Base-by-base conservation (phyloP, 78 protist genomes). In the Chrysochromulina tobinii region DNA sequence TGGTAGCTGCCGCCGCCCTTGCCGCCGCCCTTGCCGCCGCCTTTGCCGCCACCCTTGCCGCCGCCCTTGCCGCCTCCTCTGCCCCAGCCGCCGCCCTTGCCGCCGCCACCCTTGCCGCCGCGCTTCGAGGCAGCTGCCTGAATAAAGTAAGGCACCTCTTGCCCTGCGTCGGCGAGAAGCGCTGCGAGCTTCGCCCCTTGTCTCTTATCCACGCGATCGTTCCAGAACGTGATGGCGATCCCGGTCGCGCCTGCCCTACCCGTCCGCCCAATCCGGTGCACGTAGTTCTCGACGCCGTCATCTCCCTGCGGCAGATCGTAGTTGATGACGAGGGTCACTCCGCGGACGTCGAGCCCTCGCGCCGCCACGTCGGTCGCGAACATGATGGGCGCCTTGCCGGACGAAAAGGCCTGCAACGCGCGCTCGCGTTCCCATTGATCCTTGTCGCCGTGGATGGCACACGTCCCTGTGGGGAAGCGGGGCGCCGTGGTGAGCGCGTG, bases 251-350 rank as follows among this genome's bases (percentile, higher is more conserved):
- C 66, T 25, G 61, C 66, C 3, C 66, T 23, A 7, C 98, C 99
- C 25, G 99, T 97, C 20, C 99, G 93, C 50, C 99, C 99, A 66
- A 98, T 98, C 54, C 99, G 87, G 90, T 98, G 99, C 25, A 97
- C 93, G 92, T 97, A 98, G 68, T 92, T 95, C 89, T 98, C 98
- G 66, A 97, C 95, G 21, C 86, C 92, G 59, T 27, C 61, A 17
- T 83, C 66, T 5, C 88, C 88, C 61, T 67, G 50, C 61, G 99
- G 99, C 83, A 97, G 84, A 85, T 94, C 95, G 77, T 89, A 88
- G 90, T 97, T 97, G 94, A 97, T 79, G 23, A 97, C 99, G 54
- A 87, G 72, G 48, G 81, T 86, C 5, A 97, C 94, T 57, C 58
- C 81, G n/a, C 89, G 68, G 67, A 97, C 91, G 68, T 97, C 96